These are phyloP conservation scores for Xylaria nigripes DNA, from an alignment of 495 filamentous ascomycete genomes.

Conservation along the genomic window DNA sequence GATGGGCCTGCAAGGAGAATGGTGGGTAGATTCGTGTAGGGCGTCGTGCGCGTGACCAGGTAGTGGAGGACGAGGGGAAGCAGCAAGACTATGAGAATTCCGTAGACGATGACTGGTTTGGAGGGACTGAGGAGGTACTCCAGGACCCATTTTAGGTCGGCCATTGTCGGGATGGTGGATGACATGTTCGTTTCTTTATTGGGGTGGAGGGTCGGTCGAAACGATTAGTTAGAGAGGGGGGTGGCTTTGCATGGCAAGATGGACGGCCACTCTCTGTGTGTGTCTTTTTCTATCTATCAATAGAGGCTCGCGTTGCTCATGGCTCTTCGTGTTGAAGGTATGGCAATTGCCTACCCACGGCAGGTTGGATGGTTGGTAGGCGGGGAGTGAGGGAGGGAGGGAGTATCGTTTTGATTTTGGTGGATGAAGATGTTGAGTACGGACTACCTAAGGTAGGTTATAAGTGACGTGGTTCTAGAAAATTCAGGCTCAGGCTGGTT, in stretches of 20 bases:
- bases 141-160: slow-evolving; percentile 26
- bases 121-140: slow-evolving; percentile 46
- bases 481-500: too few species aligned
- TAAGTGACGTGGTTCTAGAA: too few species aligned
- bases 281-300: background rate
- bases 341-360: too few species aligned
- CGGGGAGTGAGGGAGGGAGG: too few species aligned
- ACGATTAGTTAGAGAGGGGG: background rate
- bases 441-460: too few species aligned
- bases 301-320: too few species aligned
- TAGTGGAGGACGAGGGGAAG: slow-evolving; percentile 72
- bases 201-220: background rate
- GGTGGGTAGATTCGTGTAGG: slow-evolving; percentile 61
- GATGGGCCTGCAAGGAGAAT: slow-evolving; percentile 82
- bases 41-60: slow-evolving; percentile 57
- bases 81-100: slow-evolving; percentile 59
- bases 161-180: slow-evolving; percentile 10
- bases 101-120: slow-evolving; percentile 50
- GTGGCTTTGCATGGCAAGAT: background rate
- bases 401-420: too few species aligned
- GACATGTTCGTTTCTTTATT: slow-evolving; percentile 2
- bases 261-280: background rate
- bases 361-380: too few species aligned
- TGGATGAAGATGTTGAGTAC: too few species aligned
- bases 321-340: too few species aligned